These are phyloP conservation scores for Baorangia bicolor DNA, from an alignment of 768 basidiomycete species.

Conservation along the genomic window DNA sequence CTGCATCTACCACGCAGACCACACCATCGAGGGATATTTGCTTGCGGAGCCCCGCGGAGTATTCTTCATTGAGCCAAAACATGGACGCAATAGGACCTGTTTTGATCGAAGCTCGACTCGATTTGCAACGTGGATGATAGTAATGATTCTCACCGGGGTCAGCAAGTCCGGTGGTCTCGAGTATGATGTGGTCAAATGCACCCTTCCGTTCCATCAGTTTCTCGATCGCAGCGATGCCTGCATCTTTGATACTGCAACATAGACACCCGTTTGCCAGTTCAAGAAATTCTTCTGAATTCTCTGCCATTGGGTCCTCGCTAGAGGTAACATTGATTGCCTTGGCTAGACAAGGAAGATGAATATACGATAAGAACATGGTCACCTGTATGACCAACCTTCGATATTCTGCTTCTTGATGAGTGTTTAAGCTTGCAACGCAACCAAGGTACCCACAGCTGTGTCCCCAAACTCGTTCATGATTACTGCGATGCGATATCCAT, in stretches of 20 bases:
- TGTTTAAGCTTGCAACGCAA: conserved; percentile 12
- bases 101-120: not conserved
- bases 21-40: conserved; percentile 86
- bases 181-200: conserved; percentile 89
- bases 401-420: conserved; percentile 62
- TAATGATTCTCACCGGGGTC: conserved; percentile 69
- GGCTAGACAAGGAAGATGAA: conserved; percentile 44
- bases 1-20: conserved; percentile 88
- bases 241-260: conserved; percentile 98
- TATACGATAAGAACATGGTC: not conserved
- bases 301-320: conserved; percentile 56
- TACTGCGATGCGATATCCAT: conserved; percentile 95
- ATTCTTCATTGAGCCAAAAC: conserved; percentile 89
- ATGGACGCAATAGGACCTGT: conserved; percentile 82
- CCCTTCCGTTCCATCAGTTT: conserved; percentile 85
- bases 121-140: not conserved
- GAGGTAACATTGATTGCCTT: conserved; percentile 84
- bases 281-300: conserved; percentile 79
- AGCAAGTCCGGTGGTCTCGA: conserved; percentile 95
- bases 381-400: conserved; percentile 58
- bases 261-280: conserved; percentile 95
- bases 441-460: conserved; percentile 63
- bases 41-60: conserved; percentile 59
- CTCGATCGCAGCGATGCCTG: conserved; percentile 91
- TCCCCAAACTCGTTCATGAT: conserved; percentile 99